These are phyloP conservation scores for Flaveria sonorensis DNA, from an alignment of 129 eudicot species.

Conservation along the genomic window DNA sequence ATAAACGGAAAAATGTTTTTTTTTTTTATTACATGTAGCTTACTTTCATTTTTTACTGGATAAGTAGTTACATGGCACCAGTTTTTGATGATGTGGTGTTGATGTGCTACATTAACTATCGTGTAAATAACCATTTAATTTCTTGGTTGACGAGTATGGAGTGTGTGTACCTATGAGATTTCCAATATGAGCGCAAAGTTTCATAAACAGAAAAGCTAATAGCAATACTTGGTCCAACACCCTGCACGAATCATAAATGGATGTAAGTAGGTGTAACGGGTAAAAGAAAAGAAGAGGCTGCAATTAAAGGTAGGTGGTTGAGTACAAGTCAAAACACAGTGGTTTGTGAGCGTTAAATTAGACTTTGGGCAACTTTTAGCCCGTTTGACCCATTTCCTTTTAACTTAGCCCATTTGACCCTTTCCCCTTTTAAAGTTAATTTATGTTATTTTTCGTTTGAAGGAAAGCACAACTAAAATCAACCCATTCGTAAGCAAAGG, in stretches of 20 bases:
- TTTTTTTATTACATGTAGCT: neutral
- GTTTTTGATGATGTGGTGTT: neutral
- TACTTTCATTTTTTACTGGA: neutral
- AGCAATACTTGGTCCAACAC: conserved; percentile 94
- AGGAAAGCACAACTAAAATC: neutral
- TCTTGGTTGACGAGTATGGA: neutral
- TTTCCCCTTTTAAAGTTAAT: neutral
- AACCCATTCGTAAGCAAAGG: neutral
- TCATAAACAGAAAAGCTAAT: conserved; percentile 91
- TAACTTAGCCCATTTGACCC: neutral
- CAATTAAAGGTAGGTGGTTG: conserved; percentile 1
- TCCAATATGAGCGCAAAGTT: conserved; percentile 65
- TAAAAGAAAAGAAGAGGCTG: neutral
- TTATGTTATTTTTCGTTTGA: neutral
- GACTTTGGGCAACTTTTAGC: neutral
- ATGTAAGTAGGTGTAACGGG: neutral
- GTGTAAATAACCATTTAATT: neutral
- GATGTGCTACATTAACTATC: neutral
- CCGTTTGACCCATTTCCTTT: neutral
- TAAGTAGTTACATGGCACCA: neutral
- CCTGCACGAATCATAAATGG: conserved; percentile 47
- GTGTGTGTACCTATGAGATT: conserved; percentile 49
- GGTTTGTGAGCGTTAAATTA: neutral
- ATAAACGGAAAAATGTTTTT: neutral
- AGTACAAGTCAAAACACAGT: neutral